These are phyloP conservation scores for Yamadazyma spencermartinsiae DNA, from an alignment of 1,139 yeast species.

Conservation along the genomic window DNA sequence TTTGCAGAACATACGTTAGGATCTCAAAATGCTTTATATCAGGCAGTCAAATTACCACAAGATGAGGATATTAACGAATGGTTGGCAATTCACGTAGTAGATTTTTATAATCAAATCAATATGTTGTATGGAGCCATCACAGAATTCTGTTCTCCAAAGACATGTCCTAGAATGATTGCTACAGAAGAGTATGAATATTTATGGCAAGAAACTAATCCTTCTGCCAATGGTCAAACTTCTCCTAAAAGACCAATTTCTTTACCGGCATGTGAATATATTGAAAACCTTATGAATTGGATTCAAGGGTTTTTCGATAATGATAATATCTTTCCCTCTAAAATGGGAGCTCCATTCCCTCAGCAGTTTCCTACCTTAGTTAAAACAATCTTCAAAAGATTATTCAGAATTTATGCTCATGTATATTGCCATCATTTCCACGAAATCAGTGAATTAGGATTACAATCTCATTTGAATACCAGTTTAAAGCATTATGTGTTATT, in stretches of 20 bases:
- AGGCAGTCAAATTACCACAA: conserved; percentile 90
- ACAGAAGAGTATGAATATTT: conserved; percentile 94
- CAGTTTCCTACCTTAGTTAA: conserved; percentile 71
- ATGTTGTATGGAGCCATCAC: conserved; percentile 97
- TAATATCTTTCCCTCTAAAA: conserved; percentile 82
- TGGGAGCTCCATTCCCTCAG: conserved; percentile 82
- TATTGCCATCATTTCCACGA: conserved; percentile 98
- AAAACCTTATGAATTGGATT: conserved; percentile 91
- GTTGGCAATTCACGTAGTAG: conserved; percentile 92
- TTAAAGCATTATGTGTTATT: conserved; percentile 91
- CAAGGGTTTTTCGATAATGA: conserved; percentile 89
- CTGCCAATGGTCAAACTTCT: conserved; percentile 48
- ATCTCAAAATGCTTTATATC: conserved; percentile 83
- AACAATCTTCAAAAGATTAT: conserved; percentile 85
- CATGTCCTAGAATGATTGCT: conserved; percentile 97
- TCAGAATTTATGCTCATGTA: conserved; percentile 96
- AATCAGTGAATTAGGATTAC: conserved; percentile 86
- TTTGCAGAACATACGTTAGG: conserved; percentile 96
- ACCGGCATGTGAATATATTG: conserved; percentile 94
- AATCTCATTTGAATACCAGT: conserved; percentile 90
- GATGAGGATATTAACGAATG: conserved; percentile 94
- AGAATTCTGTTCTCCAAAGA: conserved; percentile 87
- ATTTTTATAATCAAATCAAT: conserved; percentile 91
- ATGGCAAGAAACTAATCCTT: conserved; percentile 77
- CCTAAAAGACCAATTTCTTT: conserved; percentile 55